Evolutionary conservation across 345 rosid species (phyloP).

Genomic region (Pelargonium nanum): DNA sequence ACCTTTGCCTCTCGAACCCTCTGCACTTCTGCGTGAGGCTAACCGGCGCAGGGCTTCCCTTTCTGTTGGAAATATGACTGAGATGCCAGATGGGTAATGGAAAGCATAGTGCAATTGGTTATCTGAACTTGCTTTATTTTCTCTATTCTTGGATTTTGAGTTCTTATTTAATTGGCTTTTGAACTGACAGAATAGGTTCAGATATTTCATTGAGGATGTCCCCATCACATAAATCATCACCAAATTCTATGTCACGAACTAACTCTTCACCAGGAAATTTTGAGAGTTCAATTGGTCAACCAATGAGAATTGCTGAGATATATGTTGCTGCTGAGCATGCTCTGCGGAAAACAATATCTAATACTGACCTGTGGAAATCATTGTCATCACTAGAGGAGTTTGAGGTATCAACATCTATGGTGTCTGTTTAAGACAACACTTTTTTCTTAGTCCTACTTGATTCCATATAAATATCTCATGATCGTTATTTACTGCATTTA

Average conservation of each 20-base stretch:
- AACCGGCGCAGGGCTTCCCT: constrained; percentile 93
- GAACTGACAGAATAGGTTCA: constrained; percentile 60
- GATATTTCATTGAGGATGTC: constrained; percentile 40
- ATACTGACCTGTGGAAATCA: constrained; percentile 51
- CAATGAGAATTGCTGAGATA: constrained; percentile 95
- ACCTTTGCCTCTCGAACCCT: constrained; percentile 91
- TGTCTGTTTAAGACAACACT: constrained; percentile 5
- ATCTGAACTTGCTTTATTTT: constrained; percentile 3
- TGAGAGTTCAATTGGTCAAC: constrained; percentile 73
- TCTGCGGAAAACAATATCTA: constrained; percentile 60
- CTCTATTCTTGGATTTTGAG: constrained; percentile 8
- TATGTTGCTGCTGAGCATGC: constrained; percentile 93
- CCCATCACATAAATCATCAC: constrained; percentile 32
- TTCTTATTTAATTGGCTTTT: constrained; percentile 23
- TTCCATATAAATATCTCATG: neutral
- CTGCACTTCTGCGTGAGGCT: constrained; percentile 87
- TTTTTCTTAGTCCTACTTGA: neutral
- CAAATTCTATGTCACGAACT: constrained; percentile 51
- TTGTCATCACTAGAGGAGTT: constrained; percentile 73
- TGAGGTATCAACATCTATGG: constrained; percentile 44
- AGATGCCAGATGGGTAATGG: constrained; percentile 39
- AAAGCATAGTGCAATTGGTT: constrained; percentile 2
- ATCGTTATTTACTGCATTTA: neutral
- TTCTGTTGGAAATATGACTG: constrained; percentile 81
- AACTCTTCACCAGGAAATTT: constrained; percentile 77